Evolutionary conservation across 306 rosid genomes (phyloP), one percentile per base, ranked within the genome.

Genomic region (Cucurbita argyrosperma): DNA sequence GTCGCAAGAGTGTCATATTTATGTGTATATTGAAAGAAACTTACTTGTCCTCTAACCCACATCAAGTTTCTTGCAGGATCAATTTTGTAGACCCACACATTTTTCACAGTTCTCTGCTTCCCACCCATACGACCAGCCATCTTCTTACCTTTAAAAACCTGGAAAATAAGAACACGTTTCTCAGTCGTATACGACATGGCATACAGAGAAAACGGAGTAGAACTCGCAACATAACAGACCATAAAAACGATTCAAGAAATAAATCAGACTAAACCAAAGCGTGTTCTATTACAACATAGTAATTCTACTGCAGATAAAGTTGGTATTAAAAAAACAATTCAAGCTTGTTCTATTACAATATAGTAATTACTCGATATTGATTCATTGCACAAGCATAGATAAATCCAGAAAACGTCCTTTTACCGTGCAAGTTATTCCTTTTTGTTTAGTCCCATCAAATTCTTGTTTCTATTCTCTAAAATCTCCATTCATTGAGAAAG

Each of bases 81-180:
- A 13, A 95, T 88, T 87, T 89, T 95, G 87, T 91, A 91, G 77
- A 94, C 79, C 97, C 96, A 95, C 50, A 95, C 96, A 79, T 88
- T 94, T 83, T 95, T 82, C 49, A 91, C 99, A 3, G 99, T 95
- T 84, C 86, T 84, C 83, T 91, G 97, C 72, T 89, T 60, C 26
- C 82, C 97, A 71, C 99, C 97, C 97, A 95, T 95, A 40, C 97
- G 95, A 72, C 99, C 99, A 63, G 99, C 71, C 97, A 95, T 91
- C 83, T 91, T 91, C 77, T 38, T 85, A 77, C 85, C 88, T 87
- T 88, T 89, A 68, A 91, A 85, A 14, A 95, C 96, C 96, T 91
- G 85, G 77, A 78, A 76, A 73, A 52, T 43, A 37, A 76, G 67
- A 71, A 66, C 5, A 72, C n/a, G 52, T n/a, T 26, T 55, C 43